Evolutionary conservation across 1,284 basidiomycete genomes (phyloP), one percentile per base, ranked within the genome.

Genomic region (Ceratobasidium sp.): DNA sequence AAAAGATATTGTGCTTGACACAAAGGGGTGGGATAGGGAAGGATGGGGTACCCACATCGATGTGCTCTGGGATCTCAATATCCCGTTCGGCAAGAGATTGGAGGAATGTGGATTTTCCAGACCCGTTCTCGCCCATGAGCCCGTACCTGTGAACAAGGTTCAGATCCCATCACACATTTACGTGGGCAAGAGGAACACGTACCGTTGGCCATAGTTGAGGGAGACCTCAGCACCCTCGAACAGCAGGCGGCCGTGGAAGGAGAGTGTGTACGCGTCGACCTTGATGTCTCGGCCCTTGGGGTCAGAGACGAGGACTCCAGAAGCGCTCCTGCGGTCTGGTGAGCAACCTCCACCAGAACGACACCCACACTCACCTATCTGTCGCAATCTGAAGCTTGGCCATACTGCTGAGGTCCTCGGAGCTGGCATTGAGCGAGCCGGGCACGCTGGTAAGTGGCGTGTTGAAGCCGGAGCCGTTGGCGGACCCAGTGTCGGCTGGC

Each of bases 201-300:
- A 95, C 80, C 95, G 86, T 82, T 98, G 94, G 7, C 96, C 96
- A 81, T 98, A 98, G 84, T 98, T 98, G 79, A 98, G 91, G n/a
- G 94, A 83, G 78, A 96, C 89, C 82, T 91, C 89, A 68, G 95
- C 96, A 77, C 89, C 90, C 83, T 98, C 96, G 80, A 98, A 91
- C 78, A 98, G 88, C 31, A 98, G 86, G 74, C 97, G 90, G 48
- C 97, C 97, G 81, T 99, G 97, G 89, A 98, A 99, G 2, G 96
- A 98, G 74, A 99, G 89, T 4, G 96, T 98, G 83, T 91, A 99
- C 66, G 91, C 89, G 81, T 98, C 95, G 79, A 99, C 97, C 86
- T 98, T 98, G 87, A 99, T 92, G 85, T 99, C 97, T 77, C 97
- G 91, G 74, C 90, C 89, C 84, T 98, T 96, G 74, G 87, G 83